Conservation (phyloP, 129 eudicot species). For the Heracleum sosnowskyi region DNA sequence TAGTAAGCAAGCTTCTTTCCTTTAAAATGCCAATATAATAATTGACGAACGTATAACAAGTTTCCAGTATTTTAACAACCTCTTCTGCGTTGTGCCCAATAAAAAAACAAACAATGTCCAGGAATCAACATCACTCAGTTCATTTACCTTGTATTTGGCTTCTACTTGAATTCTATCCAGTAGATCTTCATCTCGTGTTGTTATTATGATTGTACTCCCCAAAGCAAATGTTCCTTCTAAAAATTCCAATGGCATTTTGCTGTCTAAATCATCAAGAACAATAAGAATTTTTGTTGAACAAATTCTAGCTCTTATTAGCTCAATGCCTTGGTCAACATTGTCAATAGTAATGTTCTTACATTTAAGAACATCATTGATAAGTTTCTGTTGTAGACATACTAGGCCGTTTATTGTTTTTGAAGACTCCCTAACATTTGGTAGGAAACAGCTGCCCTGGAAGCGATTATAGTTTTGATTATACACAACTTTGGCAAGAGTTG, state of each 20-base stretch:
- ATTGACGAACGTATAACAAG: slow-evolving; percentile 13
- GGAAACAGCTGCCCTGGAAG: neutral
- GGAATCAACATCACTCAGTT: slow-evolving; percentile 1
- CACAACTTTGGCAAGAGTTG: neutral
- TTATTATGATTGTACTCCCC: slow-evolving; percentile 12
- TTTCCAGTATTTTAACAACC: slow-evolving; percentile 8
- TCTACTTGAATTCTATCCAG: neutral
- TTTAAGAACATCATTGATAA: neutral
- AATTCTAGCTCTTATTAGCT: neutral
- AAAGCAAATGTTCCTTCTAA: slow-evolving; percentile 10
- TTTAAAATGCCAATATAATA: slow-evolving; percentile 11
- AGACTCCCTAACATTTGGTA: neutral
- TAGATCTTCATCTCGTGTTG: slow-evolving; percentile 7
- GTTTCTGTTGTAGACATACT: neutral
- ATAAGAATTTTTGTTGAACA: neutral
- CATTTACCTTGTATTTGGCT: neutral
- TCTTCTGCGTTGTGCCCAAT: slow-evolving; percentile 16
- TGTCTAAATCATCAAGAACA: neutral
- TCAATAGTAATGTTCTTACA: neutral
- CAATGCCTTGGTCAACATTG: neutral
- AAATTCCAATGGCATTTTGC: neutral
- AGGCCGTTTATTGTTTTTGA: neutral
- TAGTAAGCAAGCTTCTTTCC: neutral
- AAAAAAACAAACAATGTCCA: slow-evolving; percentile 27
- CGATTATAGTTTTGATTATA: neutral